phyloP scores from a whole-genome alignment of 257 asterid species.

The Buddleja alternifolia region DNA sequence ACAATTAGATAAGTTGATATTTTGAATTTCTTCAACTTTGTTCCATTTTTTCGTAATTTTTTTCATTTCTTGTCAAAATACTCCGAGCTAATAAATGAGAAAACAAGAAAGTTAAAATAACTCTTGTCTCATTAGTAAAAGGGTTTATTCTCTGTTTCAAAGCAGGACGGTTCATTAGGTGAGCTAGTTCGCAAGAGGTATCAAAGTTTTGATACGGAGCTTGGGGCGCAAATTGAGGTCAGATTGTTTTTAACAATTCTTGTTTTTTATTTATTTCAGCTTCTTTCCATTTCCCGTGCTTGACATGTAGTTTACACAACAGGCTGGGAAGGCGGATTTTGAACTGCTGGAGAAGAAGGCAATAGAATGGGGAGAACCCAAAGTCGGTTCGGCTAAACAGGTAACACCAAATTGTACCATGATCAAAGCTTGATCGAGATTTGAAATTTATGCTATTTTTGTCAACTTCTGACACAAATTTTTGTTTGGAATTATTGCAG shows the following conservation, averaged over 20 bases:
- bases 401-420: slow-evolving; percentile 35
- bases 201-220: slow-evolving; percentile 77
- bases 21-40: too few species aligned
- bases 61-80: too few species aligned
- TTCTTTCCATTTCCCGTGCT: background rate
- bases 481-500: background rate
- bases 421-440: too few species aligned
- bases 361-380: slow-evolving; percentile 83
- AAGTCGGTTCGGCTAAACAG: slow-evolving; percentile 90
- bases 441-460: too few species aligned
- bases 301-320: slow-evolving; percentile 20
- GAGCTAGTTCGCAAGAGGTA: slow-evolving; percentile 86
- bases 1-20: too few species aligned
- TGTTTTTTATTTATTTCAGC: background rate
- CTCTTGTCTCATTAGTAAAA: background rate
- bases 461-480: too few species aligned
- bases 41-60: too few species aligned
- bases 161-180: slow-evolving; percentile 71
- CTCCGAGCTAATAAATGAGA: too few species aligned
- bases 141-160: background rate
- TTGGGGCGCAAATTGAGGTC: slow-evolving; percentile 89
- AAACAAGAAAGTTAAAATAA: background rate
- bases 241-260: background rate
- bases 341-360: slow-evolving; percentile 88
- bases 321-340: slow-evolving; percentile 96